Base-by-base conservation (phyloP, 1,139 yeast species). In the Geotrichum aggregatum region DNA sequence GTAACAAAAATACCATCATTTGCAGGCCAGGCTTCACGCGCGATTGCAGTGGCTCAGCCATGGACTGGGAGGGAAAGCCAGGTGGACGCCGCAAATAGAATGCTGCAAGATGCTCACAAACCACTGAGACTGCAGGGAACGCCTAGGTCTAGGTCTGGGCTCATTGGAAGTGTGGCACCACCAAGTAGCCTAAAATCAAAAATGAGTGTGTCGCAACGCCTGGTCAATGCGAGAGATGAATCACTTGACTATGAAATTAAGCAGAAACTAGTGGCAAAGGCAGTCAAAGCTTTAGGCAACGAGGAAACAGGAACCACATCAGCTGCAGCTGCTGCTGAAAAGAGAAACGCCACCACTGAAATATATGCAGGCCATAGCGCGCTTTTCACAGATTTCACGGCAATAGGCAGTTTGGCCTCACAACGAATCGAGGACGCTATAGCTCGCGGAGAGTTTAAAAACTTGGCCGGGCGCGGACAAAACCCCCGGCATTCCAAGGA, bases 381-480 rank as follows among this genome's bases (percentile, higher is more conserved):
- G 71, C 68, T 82, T 39, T 71, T 81, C 1, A 72, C 78, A 0
- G 74, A 78, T 1, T 71, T 77, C 46, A 76, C 79, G 18, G 73
- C 80, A 1, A 80, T 85, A 21, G 78, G 76, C 48, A 78, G 86
- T 1, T 62, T 87, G 47, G 96, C 96, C 0, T 86, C 86, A 54
- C 82, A 82, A 41, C 73, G 81, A 48, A 87, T 88, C 22, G 87
- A 84, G 62, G 89, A 87, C 19, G 82, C 85, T 1, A 80, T 84
- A 56, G 77, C 80, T 54, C 75, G 79, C 38, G 96, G 96, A 0
- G 83, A 78, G 41, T 88, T 88, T 63, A 72, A 77, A 3, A 75
- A 77, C 50, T 71, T 88, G 66, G 78, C 83, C 0, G 69, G 95
- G 52, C 95, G 95, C 0, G 56, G 56, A 31, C 31, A 45, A 11